Evolutionary conservation across 2,329 filamentous ascomycete genomes (phyloP), one percentile per base, ranked within the genome.

Genomic region (Penicillium frequentans): DNA sequence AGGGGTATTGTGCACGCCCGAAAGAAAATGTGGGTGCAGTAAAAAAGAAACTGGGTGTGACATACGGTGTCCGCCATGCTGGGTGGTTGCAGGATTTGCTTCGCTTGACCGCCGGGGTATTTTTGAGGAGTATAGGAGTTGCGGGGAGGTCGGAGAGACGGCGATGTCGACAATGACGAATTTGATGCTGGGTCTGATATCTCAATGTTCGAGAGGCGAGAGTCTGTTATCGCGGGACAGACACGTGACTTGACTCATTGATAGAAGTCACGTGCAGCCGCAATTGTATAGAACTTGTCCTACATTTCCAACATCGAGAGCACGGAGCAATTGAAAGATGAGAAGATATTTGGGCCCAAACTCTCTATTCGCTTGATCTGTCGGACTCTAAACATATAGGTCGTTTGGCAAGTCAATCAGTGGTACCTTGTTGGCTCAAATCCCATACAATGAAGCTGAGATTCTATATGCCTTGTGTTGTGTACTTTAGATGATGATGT

Each of bases 61-160:
- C 75, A 69, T 77, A 77, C 75, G 65, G 70, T 67, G 61, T 77
- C 75, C 68, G 75, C 74, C 75, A 77, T 77, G 50, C 58, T 74
- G 55, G 47, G 55, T 61, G 58, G 58, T 48, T 61, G 57, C 39
- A 50, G 42, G n/a, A 52, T 60, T 35, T 23, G 19, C 23, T 53
- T 53, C 42, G 39, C 50, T 64, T 55, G 50, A 63, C 61, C 54
- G 56, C 58, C 5, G 49, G 7, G 37, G 27, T 43, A 42, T 50
- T 47, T 54, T 29, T 23, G 35, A 44, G 5, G 37, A 19, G 37
- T 14, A 11, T 47, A 3, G 48, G 13, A 33, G 43, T 64, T 13
- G 35, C 43, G 54, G 24, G 27, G 37, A 29, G 21, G 16, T 45
- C 39, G 47, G 37, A 47, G 57, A 44, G 37, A 56, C 21, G 55